Evolutionary conservation across 768 basidiomycete genomes (phyloP), one percentile per base, ranked within the genome.

Genomic region (Podaxis sp.): DNA sequence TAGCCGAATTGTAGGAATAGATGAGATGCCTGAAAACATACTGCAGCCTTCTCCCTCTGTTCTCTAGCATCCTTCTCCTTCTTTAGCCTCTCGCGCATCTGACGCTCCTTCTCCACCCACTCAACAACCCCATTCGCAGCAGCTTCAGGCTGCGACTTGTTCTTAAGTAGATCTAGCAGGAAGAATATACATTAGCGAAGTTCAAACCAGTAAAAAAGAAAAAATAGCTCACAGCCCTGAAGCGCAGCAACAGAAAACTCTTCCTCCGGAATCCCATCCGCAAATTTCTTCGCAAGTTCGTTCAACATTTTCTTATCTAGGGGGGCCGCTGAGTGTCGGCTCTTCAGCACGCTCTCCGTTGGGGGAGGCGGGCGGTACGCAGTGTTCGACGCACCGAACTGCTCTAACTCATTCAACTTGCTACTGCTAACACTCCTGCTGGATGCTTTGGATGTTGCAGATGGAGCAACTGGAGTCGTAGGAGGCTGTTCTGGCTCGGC

Each of bases 241-340:
- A 97, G 78, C 61, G 92, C 89, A 19, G 94, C 94, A 59, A 95
- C 90, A 69, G 90, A 91, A 70, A 95, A 93, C 76, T 91, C 90
- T 43, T 89, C 87, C 40, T 93, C 90, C 0, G 94, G 93, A 22
- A 96, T 86, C 24, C 85, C 78, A 65, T 91, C 90, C 3, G 92
- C 91, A 69, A 96, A 96, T 63, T 79, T 69, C 77, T 89, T 86
- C 9, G 92, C 93, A 15, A 95, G 79, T n/a, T 74, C 68, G 27
- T 83, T 85, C 25, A 94, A 79, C 63, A 83, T 86, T 67, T 76
- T 77, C 59, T 81, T 83, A 69, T 87, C 86, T 63, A 93, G 78
- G 9, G 90, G 86, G 64, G 84, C 82, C 47, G 86, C 85, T 11
- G 82, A 82, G 68, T 88, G 87, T 65, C 86, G 83, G 66, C 78